Evolutionary conservation across 345 rosid species (phyloP), one percentile per base, ranked within the genome.

Genomic region (Leavenworthia alabamica): DNA sequence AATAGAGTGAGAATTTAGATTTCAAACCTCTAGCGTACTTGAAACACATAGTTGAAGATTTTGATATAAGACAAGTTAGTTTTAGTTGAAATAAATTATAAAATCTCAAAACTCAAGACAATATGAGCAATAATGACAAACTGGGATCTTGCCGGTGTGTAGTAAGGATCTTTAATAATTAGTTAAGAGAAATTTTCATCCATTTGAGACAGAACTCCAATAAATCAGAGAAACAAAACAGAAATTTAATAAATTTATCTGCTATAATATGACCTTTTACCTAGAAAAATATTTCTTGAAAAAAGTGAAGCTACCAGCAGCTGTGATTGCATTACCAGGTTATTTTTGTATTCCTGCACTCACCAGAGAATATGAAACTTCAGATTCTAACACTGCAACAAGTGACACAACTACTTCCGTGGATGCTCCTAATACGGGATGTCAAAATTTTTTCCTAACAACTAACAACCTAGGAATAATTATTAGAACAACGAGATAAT

Each of bases 341-440:
- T 68, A 88, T 73, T 89, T 89, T 59, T 84, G 81, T 49, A 87
- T 86, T 8, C 96, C 97, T 71, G 81, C 33, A 37, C 97, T 89
- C 72, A 93, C 97, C 53, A 93, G 67, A 23, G 96, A 82, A 77
- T 80, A 93, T 40, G 82, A 61, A n/a, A 79, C 85, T 44, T 96
- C 99, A 27, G 96, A 93, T 75, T 97, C 94, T 61, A 93, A 93
- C 86, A 74, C 99, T 92, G 85, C 85, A n/a, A 68, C 43, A 59
- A 39, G n/a, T n/a, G n/a, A n/a, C n/a, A n/a, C n/a, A n/a, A n/a
- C n/a, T n/a, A n/a, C n/a, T n/a, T n/a, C n/a, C n/a, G n/a, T n/a
- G n/a, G n/a, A n/a, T n/a, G n/a, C n/a, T n/a, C n/a, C n/a, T n/a
- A n/a, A n/a, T n/a, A n/a, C n/a, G n/a, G n/a, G n/a, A n/a, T n/a